Conservation (phyloP, 805 yeast species). For the Candida parachauliodes region DNA sequence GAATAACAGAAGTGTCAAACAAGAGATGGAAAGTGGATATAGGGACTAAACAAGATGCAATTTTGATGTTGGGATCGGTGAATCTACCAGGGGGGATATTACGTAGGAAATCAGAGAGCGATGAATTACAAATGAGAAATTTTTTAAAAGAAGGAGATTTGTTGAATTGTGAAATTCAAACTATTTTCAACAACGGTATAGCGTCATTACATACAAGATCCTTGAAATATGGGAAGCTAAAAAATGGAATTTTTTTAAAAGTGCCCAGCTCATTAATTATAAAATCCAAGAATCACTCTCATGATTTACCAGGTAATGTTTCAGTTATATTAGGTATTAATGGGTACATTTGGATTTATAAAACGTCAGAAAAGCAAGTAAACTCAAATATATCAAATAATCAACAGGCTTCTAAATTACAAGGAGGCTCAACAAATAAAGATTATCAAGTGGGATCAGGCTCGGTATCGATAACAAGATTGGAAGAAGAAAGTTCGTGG, state of each 20-base stretch:
- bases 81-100: constrained; percentile 96
- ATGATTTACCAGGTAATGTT: constrained; percentile 89
- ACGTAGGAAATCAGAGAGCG: constrained; percentile 90
- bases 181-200: constrained; percentile 81
- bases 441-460: constrained; percentile 36
- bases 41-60: constrained; percentile 92
- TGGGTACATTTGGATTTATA: constrained; percentile 90
- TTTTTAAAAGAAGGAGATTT: constrained; percentile 95
- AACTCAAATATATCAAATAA: neutral
- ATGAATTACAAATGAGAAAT: constrained; percentile 93
- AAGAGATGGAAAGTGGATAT: constrained; percentile 96
- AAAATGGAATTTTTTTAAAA: constrained; percentile 80
- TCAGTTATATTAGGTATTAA: constrained; percentile 90
- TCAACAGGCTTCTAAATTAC: constrained; percentile 16
- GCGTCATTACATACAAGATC: constrained; percentile 96
- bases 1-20: constrained; percentile 90
- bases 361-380: constrained; percentile 38
- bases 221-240: constrained; percentile 87
- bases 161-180: constrained; percentile 93
- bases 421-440: constrained; percentile 12
- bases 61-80: constrained; percentile 89
- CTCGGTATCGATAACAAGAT: constrained; percentile 58
- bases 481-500: constrained; percentile 92
- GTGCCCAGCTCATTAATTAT: constrained; percentile 83
- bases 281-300: constrained; percentile 83